A percentile compares a stretch with the other conserved stretches of the same genome.
Conservation (phyloP, 2,329 filamentous ascomycete species). For the Colletotrichum echinochloae region DNA sequence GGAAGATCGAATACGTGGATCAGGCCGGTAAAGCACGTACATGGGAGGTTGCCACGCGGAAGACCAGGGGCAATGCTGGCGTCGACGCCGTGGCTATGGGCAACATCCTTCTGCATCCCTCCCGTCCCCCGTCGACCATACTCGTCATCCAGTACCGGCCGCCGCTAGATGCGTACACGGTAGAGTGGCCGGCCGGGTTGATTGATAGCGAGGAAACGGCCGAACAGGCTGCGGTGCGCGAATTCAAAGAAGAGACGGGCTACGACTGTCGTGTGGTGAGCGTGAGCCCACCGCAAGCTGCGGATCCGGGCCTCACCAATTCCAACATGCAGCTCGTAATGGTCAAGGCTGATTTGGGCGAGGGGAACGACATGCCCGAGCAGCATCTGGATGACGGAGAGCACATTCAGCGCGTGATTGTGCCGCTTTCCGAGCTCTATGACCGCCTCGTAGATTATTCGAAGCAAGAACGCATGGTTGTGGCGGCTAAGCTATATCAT, state of each 20-base stretch:
- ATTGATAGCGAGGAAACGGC: conserved; percentile 64
- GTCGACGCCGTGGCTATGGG: conserved; percentile 74
- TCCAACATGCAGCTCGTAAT: conserved; percentile 72
- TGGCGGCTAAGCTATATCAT: conserved; percentile 70
- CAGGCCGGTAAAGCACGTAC: conserved; percentile 64
- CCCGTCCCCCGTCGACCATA: conserved; percentile 58
- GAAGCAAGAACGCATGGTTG: conserved; percentile 61
- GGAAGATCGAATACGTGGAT: conserved; percentile 69
- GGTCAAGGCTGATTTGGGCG: conserved; percentile 66
- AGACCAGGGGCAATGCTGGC: conserved; percentile 64
- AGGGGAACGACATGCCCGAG: conserved; percentile 63
- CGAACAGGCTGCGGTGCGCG: conserved; percentile 64
- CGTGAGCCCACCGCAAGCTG: conserved; percentile 65
- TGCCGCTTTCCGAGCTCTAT: conserved; percentile 68
- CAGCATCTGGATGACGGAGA: conserved; percentile 72
- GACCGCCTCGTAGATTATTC: conserved; percentile 61
- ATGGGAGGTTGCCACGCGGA: conserved; percentile 71
- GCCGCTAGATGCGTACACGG: conserved; percentile 62
- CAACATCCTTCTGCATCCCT: conserved; percentile 65
- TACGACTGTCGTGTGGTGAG: conserved; percentile 62
- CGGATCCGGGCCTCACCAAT: conserved; percentile 69
- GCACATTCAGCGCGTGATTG: conserved; percentile 70
- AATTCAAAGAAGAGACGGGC: conserved; percentile 68
- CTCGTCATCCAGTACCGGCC: conserved; percentile 66
- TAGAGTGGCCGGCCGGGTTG: conserved; percentile 67